phyloP scores from a whole-genome alignment of 2,329 filamentous ascomycete genomes.

The Periconia digitata region DNA sequence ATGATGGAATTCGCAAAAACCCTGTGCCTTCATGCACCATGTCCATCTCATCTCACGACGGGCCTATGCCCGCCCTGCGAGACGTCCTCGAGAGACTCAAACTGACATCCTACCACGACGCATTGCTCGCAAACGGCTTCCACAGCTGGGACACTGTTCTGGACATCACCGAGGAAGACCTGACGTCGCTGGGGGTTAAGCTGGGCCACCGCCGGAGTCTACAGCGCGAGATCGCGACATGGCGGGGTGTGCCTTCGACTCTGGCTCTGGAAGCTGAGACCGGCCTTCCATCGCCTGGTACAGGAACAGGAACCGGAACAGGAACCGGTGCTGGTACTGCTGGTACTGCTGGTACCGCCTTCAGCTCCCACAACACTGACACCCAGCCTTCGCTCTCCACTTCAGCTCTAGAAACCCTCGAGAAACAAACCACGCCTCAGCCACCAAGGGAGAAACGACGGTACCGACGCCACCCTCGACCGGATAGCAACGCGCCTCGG shows the following conservation, averaged over 20 bases:
- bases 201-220: slow-evolving; percentile 42
- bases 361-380: slow-evolving; percentile 1
- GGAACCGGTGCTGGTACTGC: not conserved
- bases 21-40: slow-evolving; percentile 1
- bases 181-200: slow-evolving; percentile 42
- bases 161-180: slow-evolving; percentile 45
- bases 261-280: slow-evolving; percentile 27
- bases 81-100: slow-evolving; percentile 36
- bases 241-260: slow-evolving; percentile 31
- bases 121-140: slow-evolving; percentile 40
- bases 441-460: slow-evolving; percentile 37
- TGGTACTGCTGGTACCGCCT: not conserved
- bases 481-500: slow-evolving; percentile 42
- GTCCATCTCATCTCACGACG: slow-evolving; percentile 25
- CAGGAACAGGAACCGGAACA: not conserved
- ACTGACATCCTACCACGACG: slow-evolving; percentile 28
- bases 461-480: slow-evolving; percentile 41
- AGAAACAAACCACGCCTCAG: slow-evolving; percentile 23
- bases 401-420: slow-evolving; percentile 30
- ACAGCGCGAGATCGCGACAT: slow-evolving; percentile 45
- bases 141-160: slow-evolving; percentile 41
- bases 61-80: slow-evolving; percentile 23
- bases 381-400: slow-evolving; percentile 28
- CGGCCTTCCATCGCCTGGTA: not conserved
- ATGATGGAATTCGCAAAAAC: slow-evolving; percentile 1